Conservation (phyloP, 1,284 basidiomycete species). For the Ceratobasidium sp. region DNA sequence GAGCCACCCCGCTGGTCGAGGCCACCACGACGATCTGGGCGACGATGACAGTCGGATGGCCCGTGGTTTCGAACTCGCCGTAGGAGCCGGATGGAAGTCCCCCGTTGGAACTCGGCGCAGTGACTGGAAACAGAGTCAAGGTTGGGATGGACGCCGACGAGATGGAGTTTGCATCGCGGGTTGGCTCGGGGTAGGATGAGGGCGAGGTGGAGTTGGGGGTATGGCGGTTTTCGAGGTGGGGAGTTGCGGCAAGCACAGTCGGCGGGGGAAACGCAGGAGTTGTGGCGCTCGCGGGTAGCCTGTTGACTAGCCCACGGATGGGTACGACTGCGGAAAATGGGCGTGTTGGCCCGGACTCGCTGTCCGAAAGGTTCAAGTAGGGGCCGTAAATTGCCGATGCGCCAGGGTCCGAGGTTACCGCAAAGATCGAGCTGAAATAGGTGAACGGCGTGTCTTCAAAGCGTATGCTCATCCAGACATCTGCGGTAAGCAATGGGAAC, state of each 20-base stretch:
- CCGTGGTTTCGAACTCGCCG: too few relatives aligned
- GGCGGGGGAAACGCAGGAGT: neutral
- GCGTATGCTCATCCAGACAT: neutral
- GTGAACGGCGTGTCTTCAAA: neutral
- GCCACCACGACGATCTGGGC: too few relatives aligned
- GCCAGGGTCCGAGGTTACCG: neutral
- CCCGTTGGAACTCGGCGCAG: too few relatives aligned
- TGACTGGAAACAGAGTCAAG: too few relatives aligned
- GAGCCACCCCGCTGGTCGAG: too few relatives aligned
- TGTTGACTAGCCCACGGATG: neutral
- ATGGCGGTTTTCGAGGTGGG: neutral
- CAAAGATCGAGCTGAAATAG: neutral
- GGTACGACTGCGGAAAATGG: neutral
- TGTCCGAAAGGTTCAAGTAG: neutral
- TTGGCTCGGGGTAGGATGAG: too few relatives aligned
- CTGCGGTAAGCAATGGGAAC: neutral
- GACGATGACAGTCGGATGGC: too few relatives aligned
- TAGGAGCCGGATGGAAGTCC: too few relatives aligned
- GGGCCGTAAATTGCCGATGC: neutral
- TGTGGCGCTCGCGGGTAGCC: neutral
- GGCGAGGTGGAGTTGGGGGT: too few relatives aligned
- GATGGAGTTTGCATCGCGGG: too few relatives aligned
- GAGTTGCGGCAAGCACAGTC: neutral
- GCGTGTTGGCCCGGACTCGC: neutral
- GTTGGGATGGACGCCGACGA: too few relatives aligned